These are phyloP conservation scores for Tolypocladium endophyticum DNA, from an alignment of 2,329 filamentous ascomycete species.

Conservation along the genomic window DNA sequence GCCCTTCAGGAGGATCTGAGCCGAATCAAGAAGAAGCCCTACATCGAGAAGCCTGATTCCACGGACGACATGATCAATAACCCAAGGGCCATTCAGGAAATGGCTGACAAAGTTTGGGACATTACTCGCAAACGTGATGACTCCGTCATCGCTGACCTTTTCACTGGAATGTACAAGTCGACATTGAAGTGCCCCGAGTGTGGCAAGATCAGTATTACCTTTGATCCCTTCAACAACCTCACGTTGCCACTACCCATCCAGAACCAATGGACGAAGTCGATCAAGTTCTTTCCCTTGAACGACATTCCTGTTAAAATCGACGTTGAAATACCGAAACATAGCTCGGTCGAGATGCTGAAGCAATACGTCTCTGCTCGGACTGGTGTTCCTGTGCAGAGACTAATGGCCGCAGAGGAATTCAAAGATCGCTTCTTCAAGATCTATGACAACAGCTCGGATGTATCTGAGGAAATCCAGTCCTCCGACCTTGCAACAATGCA, in stretches of 20 bases:
- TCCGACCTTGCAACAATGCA: conserved; percentile 60
- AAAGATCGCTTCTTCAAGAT: conserved; percentile 78
- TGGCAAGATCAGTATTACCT: conserved; percentile 94
- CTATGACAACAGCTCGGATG: conserved; percentile 57
- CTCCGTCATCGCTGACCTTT: conserved; percentile 89
- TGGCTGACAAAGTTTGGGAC: conserved; percentile 82
- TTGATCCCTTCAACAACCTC: conserved; percentile 93
- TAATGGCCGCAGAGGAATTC: conserved; percentile 80
- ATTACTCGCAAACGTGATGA: conserved; percentile 90
- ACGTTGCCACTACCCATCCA: conserved; percentile 85
- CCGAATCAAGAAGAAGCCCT: conserved; percentile 88
- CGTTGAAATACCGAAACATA: conserved; percentile 72
- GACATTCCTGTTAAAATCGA: conserved; percentile 60
- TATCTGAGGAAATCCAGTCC: conserved; percentile 60
- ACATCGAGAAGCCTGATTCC: conserved; percentile 94
- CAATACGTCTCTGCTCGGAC: conserved; percentile 58
- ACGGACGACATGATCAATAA: conserved; percentile 92
- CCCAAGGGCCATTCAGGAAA: conserved; percentile 65
- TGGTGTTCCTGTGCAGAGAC: conserved; percentile 49
- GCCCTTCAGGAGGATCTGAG: conserved; percentile 93
- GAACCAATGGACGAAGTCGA: conserved; percentile 63
- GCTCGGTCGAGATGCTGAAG: conserved; percentile 58
- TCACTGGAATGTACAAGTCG: conserved; percentile 97
- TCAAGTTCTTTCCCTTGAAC: conserved; percentile 70
- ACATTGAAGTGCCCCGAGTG: conserved; percentile 87